Evolutionary conservation across 1,284 basidiomycete species (phyloP), one percentile per base, ranked within the genome.

Genomic region (Leccinum fallax): DNA sequence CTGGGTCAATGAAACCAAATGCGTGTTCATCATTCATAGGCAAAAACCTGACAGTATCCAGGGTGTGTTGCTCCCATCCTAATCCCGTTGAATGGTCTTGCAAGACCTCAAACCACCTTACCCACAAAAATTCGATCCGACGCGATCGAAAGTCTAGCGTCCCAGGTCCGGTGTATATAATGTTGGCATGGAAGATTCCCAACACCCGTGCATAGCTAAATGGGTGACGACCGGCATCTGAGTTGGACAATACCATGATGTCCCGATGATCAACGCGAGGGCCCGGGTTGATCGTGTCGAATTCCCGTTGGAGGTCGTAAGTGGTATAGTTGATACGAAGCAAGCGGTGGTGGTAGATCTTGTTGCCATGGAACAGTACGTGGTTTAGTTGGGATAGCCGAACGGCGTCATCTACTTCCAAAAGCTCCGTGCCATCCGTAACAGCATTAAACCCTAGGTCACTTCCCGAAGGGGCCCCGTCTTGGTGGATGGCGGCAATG

Each of bases 1-100:
- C 32, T 34, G 32, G 32, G 32, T 34, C 32, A 34, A 34, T 34
- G 32, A 34, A 34, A 34, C 32, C 32, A 34, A 34, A 34, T 34
- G 32, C 32, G 16, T 19, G 43, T 46, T 49, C 54, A 1, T 5
- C 5, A 2, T 56, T 19, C 58, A 66, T 64, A 1, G 55, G 59
- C 1, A 61, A 5, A 43, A 66, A 66, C 6, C 21, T 28, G 28
- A 28, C 28, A 28, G 28, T 28, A 28, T 28, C 28, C 28, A 28
- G 28, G 28, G 28, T 28, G 32, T 10, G 2, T 5, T 43, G 5
- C 6, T 57, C 19, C 65, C 51, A 59, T 10, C 58, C 21, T 26
- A 46, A n/a, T 7, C 34, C 34, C 34, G 24, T 30, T 13, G 34
- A 13, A 34, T 34, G 48, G 19, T 61, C 54, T 21, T 51, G 21